Evolutionary conservation across 345 rosid species (phyloP).

Genomic region (Syzygium aqueum): DNA sequence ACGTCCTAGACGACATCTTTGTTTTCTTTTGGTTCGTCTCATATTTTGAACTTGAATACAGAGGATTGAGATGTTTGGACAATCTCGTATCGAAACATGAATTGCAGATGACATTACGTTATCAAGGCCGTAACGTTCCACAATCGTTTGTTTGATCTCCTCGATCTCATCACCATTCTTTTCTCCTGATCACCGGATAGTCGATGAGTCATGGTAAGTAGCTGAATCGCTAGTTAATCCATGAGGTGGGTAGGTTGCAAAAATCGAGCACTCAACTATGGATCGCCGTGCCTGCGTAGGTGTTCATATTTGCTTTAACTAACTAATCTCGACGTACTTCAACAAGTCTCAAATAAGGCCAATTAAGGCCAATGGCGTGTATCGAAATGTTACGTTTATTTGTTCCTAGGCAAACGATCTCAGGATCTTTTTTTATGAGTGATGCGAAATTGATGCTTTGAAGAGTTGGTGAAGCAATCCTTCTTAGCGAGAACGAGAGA

Average conservation of each 20-base stretch:
- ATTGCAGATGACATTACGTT: neutral
- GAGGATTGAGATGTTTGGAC: neutral
- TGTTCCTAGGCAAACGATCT: neutral
- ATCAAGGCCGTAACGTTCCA: neutral
- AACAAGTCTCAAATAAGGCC: neutral
- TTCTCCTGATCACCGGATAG: rapidly evolving
- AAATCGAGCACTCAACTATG: rapidly evolving
- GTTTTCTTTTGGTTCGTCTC: neutral
- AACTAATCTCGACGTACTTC: neutral
- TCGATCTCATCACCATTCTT: rapidly evolving
- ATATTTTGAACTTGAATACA: neutral
- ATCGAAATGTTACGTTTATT: neutral
- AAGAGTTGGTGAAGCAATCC: neutral
- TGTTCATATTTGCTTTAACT: neutral
- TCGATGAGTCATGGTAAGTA: no score
- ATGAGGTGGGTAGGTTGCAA: neutral
- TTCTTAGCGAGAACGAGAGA: neutral
- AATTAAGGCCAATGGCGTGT: neutral
- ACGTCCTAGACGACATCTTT: neutral
- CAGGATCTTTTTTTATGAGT: neutral
- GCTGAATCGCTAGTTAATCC: neutral
- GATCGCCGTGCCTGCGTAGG: neutral
- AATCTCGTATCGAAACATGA: neutral
- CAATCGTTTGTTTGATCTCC: neutral
- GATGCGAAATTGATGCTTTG: neutral